These are phyloP conservation scores for Fusarium sp. DNA, from an alignment of 2,329 filamentous ascomycete species.

Conservation along the genomic window DNA sequence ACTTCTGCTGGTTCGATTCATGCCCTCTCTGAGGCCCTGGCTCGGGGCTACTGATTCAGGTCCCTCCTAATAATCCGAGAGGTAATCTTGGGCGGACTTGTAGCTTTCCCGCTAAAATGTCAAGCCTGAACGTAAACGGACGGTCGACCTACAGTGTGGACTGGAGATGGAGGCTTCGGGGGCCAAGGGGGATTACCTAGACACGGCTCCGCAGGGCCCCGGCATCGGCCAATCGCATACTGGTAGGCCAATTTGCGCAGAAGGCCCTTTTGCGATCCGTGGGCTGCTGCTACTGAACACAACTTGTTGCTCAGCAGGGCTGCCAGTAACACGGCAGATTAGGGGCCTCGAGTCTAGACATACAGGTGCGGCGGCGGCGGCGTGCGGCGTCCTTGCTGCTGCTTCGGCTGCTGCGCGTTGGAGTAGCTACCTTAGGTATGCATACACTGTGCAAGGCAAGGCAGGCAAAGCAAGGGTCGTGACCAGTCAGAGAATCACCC, in stretches of 20 bases:
- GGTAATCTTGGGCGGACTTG: slow-evolving; percentile 30
- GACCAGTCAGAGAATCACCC: not conserved
- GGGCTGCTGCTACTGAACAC: slow-evolving; percentile 20
- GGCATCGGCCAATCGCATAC: slow-evolving; percentile 23
- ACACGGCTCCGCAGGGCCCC: slow-evolving; percentile 29
- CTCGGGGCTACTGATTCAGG: slow-evolving; percentile 36
- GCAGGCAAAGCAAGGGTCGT: not conserved
- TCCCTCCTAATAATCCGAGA: slow-evolving; percentile 33
- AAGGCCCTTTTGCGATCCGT: slow-evolving; percentile 27
- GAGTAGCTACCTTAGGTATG: not conserved
- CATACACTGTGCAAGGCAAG: not conserved
- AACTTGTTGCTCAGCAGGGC: slow-evolving; percentile 9
- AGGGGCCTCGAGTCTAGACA: slow-evolving; percentile 2
- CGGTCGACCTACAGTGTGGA: slow-evolving; percentile 12
- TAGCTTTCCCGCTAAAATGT: slow-evolving; percentile 37
- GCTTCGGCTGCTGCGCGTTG: not conserved
- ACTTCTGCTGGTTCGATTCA: not conserved
- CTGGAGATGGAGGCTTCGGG: slow-evolving; percentile 25
- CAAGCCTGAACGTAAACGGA: slow-evolving; percentile 32
- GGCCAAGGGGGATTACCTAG: slow-evolving; percentile 24
- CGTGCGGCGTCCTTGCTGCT: not conserved
- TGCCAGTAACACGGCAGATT: slow-evolving; percentile 13
- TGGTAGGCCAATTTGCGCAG: slow-evolving; percentile 30
- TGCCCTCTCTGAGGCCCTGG: slow-evolving; percentile 1
- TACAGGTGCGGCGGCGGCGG: not conserved